phyloP scores from a whole-genome alignment of 2,329 filamentous ascomycete species.

The Epichloe elymi region DNA sequence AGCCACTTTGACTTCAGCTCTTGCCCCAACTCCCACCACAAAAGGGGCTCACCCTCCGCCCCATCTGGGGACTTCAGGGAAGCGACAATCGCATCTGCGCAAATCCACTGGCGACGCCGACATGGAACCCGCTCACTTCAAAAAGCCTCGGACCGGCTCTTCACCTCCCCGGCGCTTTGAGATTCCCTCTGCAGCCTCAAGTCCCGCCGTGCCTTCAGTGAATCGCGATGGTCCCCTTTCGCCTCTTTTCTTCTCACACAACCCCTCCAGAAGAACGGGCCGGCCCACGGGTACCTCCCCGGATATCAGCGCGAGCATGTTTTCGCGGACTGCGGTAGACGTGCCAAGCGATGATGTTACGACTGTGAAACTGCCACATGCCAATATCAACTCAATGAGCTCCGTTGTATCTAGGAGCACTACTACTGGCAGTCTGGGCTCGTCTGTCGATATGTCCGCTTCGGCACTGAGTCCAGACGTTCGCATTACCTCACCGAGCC shows the following conservation, averaged over 20 bases:
- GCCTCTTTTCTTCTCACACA: constrained; percentile 40
- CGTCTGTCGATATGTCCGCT: constrained; percentile 39
- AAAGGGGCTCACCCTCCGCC: constrained; percentile 1
- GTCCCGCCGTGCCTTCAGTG: constrained; percentile 6
- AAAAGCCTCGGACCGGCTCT: constrained; percentile 35
- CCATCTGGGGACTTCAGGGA: constrained; percentile 10
- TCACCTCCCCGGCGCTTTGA: constrained; percentile 32
- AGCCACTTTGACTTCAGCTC: not conserved
- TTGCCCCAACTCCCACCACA: not conserved
- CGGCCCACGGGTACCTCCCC: constrained; percentile 26
- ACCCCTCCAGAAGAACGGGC: constrained; percentile 21
- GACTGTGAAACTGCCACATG: constrained; percentile 41
- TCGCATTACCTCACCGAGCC: constrained; percentile 30
- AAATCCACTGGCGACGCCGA: constrained; percentile 11
- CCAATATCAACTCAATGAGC: constrained; percentile 35
- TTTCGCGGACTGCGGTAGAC: constrained; percentile 32
- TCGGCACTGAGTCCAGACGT: constrained; percentile 39
- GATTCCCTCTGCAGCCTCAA: constrained; percentile 20
- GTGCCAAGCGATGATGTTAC: constrained; percentile 29
- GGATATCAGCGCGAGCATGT: constrained; percentile 33
- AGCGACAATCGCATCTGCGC: constrained; percentile 13
- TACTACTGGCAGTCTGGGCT: constrained; percentile 38
- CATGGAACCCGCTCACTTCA: constrained; percentile 26
- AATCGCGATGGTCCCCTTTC: constrained; percentile 29
- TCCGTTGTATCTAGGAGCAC: constrained; percentile 36